These are phyloP conservation scores for Cenchrus fungigraminus DNA, from an alignment of 176 grass and related monocot genomes.

Conservation along the genomic window DNA sequence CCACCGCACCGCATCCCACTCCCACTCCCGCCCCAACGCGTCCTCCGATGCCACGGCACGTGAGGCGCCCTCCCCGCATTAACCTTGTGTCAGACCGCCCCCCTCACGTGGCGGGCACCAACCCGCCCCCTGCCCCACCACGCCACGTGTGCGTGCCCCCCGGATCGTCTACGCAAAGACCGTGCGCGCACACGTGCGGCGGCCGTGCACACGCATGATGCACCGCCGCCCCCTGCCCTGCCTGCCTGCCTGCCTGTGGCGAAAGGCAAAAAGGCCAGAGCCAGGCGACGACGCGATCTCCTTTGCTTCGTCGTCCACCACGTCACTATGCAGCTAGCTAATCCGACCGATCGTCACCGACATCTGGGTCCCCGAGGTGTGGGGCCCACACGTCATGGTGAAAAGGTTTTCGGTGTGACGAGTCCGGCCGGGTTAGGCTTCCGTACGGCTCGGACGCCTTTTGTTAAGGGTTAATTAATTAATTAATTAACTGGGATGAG, in stretches of 20 bases:
- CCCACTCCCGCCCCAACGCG: neutral
- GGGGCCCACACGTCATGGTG: neutral
- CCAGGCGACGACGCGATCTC: conserved; percentile 10
- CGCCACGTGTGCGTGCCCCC: conserved; percentile 48
- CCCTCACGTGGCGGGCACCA: conserved; percentile 46
- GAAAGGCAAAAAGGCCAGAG: neutral
- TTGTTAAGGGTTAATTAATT: neutral
- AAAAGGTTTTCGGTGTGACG: too few relatives aligned
- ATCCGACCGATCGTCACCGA: neutral
- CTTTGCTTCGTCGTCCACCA: neutral
- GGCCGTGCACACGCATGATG: conserved; percentile 36
- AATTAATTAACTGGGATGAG: neutral
- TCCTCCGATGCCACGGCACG: conserved; percentile 41
- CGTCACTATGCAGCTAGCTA: neutral
- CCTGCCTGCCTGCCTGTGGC: neutral
- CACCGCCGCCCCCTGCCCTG: neutral
- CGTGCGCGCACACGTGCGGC: conserved; percentile 64
- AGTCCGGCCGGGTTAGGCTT: neutral
- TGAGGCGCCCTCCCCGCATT: conserved; percentile 41
- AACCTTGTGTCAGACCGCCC: conserved; percentile 51
- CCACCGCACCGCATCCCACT: conserved; percentile 35
- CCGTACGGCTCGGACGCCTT: conserved; percentile 8
- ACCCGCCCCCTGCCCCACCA: conserved; percentile 3
- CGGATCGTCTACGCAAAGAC: conserved; percentile 39
- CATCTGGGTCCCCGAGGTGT: rapidly evolving